phyloP scores from a whole-genome alignment of 306 rosid genomes.

The Ochetophila trinervis region DNA sequence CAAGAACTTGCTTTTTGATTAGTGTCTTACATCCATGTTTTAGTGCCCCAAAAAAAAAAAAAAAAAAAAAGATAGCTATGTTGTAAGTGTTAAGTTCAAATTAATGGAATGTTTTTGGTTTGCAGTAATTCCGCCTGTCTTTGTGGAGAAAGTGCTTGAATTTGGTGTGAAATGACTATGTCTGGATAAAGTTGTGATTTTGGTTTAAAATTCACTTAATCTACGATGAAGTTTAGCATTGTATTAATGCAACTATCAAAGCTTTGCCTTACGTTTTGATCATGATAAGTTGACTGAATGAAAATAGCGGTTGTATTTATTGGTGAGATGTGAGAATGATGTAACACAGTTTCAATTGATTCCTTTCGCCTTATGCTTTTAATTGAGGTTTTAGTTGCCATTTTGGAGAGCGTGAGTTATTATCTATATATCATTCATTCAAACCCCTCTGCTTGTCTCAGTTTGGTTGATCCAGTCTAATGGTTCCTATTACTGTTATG shows the following conservation, averaged over 20 bases:
- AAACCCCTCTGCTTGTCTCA: neutral
- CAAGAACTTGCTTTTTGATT: constrained; percentile 2
- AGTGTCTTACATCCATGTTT: constrained; percentile 7
- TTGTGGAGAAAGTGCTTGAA: constrained; percentile 1
- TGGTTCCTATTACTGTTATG: neutral
- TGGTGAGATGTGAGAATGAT: constrained; percentile 18
- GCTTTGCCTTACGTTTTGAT: constrained; percentile 15
- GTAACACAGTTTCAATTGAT: constrained; percentile 7
- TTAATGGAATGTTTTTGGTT: constrained; percentile 31
- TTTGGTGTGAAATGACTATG: constrained; percentile 16
- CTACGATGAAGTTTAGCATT: neutral
- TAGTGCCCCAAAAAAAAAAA: too few species aligned
- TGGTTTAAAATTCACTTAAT: constrained; percentile 9
- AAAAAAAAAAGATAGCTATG: constrained; percentile 8
- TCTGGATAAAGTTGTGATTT: neutral
- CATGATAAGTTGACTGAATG: constrained; percentile 9
- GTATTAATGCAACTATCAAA: constrained; percentile 7
- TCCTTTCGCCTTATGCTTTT: neutral
- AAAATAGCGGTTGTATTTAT: constrained; percentile 11
- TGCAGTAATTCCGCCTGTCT: constrained; percentile 12
- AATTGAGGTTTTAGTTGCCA: neutral
- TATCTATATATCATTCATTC: constrained; percentile 1
- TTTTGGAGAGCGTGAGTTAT: neutral
- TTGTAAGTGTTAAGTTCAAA: constrained; percentile 28
- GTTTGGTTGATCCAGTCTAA: neutral